Evolutionary conservation across 768 basidiomycete species (phyloP), one percentile per base, ranked within the genome.

Genomic region (Hypholoma fasciculare): DNA sequence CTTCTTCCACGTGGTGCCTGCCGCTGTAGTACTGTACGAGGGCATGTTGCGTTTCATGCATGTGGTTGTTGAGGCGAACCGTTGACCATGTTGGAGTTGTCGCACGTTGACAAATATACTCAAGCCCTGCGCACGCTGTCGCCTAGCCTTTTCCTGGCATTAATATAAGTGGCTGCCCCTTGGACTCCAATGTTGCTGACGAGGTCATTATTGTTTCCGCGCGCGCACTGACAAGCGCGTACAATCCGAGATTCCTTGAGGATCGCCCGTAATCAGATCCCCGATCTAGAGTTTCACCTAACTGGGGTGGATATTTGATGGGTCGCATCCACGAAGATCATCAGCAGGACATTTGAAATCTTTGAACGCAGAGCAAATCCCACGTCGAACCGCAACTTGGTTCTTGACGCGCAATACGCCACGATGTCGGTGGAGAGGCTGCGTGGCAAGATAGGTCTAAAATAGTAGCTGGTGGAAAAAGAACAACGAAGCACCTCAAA

Each of bases 311-410:
- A 53, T 52, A 59, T 49, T 58, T 59, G 61, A 59, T 60, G 59
- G 23, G 48, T 54, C 55, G 58, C 61, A 61, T 53, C 54, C 56
- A 44, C 48, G 36, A 60, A 55, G 51, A 58, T 58, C 47, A 54
- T 61, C 44, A 40, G 48, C 53, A 68, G 58, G 51, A 51, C 56
- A 58, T 54, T 54, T 58, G 61, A 56, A 61, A 64, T 57, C 49
- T 57, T 55, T 55, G 27, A 62, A 57, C 57, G 63, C 62, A 59
- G 65, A 63, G 65, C 51, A 56, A 59, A 64, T 71, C 71, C 63
- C 73, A 73, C 68, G 72, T 68, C 66, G 62, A 51, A 57, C 54
- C 53, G 59, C 50, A 61, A 59, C 61, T 64, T 69, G 62, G 61
- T 63, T 60, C 58, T 65, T 54, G 56, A 62, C 57, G 43, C 40